Percentiles rank a stretch among this genome's conserved stretches.
Conservation (phyloP, 768 basidiomycete genomes). For the Chalciporus chontae region DNA sequence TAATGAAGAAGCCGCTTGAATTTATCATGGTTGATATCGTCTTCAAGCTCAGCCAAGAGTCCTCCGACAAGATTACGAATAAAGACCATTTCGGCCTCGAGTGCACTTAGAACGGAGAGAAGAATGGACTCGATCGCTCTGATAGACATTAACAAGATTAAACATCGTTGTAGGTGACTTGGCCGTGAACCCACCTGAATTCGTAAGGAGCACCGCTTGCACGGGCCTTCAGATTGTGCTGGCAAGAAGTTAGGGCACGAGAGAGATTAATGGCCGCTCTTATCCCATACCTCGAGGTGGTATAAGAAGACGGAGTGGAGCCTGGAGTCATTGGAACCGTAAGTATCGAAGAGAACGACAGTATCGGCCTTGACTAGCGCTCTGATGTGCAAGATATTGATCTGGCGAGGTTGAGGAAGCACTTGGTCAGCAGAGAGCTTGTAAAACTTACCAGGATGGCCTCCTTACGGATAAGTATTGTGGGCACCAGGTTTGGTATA, state of each 20-base stretch:
- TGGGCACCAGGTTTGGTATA: slow-evolving; percentile 91
- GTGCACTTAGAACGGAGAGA: slow-evolving; percentile 84
- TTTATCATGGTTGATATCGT: slow-evolving; percentile 92
- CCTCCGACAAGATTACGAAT: slow-evolving; percentile 88
- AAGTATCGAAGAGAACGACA: slow-evolving; percentile 89
- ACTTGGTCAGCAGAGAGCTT: background rate
- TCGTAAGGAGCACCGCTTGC: slow-evolving; percentile 76
- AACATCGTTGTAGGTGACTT: slow-evolving; percentile 11
- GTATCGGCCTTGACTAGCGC: slow-evolving; percentile 92
- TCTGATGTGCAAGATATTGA: slow-evolving; percentile 93
- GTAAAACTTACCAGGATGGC: slow-evolving; percentile 71
- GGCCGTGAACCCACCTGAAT: slow-evolving; percentile 57
- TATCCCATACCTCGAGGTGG: slow-evolving; percentile 66
- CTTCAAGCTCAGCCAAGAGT: slow-evolving; percentile 88
- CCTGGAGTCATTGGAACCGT: slow-evolving; percentile 81
- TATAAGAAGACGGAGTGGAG: slow-evolving; percentile 86
- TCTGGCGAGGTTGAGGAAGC: slow-evolving; percentile 38
- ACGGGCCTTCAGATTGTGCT: slow-evolving; percentile 84
- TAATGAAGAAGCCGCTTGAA: slow-evolving; percentile 91
- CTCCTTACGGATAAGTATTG: slow-evolving; percentile 85
- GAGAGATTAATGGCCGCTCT: slow-evolving; percentile 10
- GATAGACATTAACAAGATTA: slow-evolving; percentile 17
- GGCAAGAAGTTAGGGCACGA: slow-evolving; percentile 12
- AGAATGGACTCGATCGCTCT: slow-evolving; percentile 93
- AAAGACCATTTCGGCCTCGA: slow-evolving; percentile 96